These are phyloP conservation scores for Trichoderma guizhouense DNA, from an alignment of 2,329 filamentous ascomycete genomes.

Conservation along the genomic window DNA sequence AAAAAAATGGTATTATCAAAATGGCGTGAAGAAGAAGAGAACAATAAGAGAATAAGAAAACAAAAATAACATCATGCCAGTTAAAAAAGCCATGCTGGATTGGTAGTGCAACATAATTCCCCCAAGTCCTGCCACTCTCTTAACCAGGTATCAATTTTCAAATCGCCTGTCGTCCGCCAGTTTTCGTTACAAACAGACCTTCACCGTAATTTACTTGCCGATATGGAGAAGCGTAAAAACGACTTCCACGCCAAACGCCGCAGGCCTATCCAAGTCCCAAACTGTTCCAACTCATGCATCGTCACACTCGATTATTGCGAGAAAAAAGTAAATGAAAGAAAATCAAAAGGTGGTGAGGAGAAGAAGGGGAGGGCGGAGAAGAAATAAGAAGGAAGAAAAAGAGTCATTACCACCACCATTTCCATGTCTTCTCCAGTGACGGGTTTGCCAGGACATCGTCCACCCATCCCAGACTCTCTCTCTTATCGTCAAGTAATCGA, in stretches of 20 bases:
- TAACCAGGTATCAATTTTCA: constrained; percentile 18
- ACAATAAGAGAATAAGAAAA: not conserved
- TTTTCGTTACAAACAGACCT: constrained; percentile 15
- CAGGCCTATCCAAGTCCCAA: constrained; percentile 20
- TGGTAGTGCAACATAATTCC: constrained; percentile 7
- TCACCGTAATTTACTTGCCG: constrained; percentile 14
- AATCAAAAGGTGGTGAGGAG: not conserved
- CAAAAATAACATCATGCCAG: constrained; percentile 6
- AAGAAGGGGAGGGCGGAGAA: not conserved
- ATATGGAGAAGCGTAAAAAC: constrained; percentile 17
- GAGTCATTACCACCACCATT: constrained; percentile 22
- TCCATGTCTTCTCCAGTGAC: constrained; percentile 32
- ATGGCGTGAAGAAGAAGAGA: not conserved
- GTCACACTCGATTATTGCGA: constrained; percentile 17
- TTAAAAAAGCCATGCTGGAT: constrained; percentile 2
- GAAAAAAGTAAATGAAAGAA: constrained; percentile 1
- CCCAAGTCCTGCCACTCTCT: constrained; percentile 1
- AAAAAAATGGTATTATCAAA: not conserved
- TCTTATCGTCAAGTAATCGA: constrained; percentile 48
- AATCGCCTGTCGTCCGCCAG: constrained; percentile 12
- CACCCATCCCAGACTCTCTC: constrained; percentile 55
- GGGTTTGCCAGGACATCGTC: constrained; percentile 43
- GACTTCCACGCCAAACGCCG: constrained; percentile 20
- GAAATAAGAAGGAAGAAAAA: not conserved
- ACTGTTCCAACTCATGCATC: constrained; percentile 12